phyloP scores from a whole-genome alignment of 805 yeast genomes.

The Grigorovia humatica region DNA sequence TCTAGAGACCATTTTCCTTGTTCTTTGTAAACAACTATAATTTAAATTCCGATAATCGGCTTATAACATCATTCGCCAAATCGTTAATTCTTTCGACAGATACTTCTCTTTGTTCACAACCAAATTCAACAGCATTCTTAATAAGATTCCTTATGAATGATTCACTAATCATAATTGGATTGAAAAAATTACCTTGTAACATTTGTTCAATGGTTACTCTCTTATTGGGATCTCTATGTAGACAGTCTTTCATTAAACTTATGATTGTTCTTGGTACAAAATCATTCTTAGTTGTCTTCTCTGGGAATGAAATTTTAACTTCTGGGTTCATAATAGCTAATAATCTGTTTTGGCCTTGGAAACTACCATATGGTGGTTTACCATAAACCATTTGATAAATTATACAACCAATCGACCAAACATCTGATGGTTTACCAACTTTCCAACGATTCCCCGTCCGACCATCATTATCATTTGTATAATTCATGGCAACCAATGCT shows the following conservation, averaged over 20 bases:
- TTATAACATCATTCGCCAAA: constrained; percentile 50
- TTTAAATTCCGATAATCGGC: constrained; percentile 29
- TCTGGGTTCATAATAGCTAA: constrained; percentile 82
- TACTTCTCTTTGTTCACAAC: constrained; percentile 38
- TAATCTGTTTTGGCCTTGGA: constrained; percentile 64
- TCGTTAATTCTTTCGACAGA: constrained; percentile 36
- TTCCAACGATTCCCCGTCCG: constrained; percentile 37
- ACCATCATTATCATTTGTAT: constrained; percentile 8
- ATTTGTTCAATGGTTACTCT: constrained; percentile 59
- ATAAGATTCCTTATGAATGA: constrained; percentile 59
- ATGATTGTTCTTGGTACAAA: constrained; percentile 57
- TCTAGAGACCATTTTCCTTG: neutral
- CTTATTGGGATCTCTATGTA: constrained; percentile 56
- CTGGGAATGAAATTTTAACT: constrained; percentile 57
- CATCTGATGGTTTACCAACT: constrained; percentile 90
- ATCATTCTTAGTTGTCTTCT: constrained; percentile 47
- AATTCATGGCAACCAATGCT: constrained; percentile 55
- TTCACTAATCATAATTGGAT: constrained; percentile 64
- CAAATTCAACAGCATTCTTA: constrained; percentile 68
- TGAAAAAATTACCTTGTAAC: constrained; percentile 52
- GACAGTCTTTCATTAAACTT: constrained; percentile 62
- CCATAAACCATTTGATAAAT: constrained; percentile 94
- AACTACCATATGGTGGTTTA: constrained; percentile 77
- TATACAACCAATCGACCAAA: constrained; percentile 97
- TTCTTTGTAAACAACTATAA: constrained; percentile 6